Evolutionary conservation across 176 grass and related monocot genomes (phyloP).

Genomic region (Hyparrhenia diplandra): DNA sequence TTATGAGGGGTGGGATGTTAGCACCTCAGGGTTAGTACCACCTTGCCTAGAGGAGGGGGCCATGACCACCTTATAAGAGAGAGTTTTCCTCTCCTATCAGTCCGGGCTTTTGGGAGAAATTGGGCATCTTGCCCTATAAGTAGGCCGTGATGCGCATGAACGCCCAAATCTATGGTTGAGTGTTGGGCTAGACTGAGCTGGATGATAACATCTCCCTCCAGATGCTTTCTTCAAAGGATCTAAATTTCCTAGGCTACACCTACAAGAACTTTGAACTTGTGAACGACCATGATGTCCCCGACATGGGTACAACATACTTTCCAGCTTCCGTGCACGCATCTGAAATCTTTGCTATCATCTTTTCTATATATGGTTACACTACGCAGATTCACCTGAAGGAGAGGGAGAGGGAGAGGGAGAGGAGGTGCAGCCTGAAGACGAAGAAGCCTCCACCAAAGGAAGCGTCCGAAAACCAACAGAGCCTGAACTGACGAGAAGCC

Average conservation of each 20-base stretch:
- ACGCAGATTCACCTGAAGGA: constrained; percentile 36
- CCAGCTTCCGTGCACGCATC: background rate
- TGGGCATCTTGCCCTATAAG: too few relatives aligned
- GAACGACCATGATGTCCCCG: constrained; percentile 77
- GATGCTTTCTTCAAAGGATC: constrained; percentile 99
- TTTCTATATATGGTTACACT: background rate
- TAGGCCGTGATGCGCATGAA: too few relatives aligned
- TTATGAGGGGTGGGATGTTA: too few relatives aligned
- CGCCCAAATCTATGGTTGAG: too few relatives aligned
- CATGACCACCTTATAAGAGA: too few relatives aligned
- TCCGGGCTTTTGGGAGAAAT: too few relatives aligned
- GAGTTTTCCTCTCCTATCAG: too few relatives aligned
- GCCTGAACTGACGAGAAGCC: constrained; percentile 49
- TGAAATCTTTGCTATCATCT: background rate
- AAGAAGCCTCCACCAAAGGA: constrained; percentile 18
- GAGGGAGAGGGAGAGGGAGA: too few relatives aligned
- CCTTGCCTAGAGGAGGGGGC: too few relatives aligned
- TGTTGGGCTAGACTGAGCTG: too few relatives aligned
- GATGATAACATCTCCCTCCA: too few relatives aligned
- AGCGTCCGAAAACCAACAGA: constrained; percentile 35
- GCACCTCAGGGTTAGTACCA: too few relatives aligned
- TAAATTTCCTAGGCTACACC: constrained; percentile 98
- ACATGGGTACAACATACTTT: constrained; percentile 54
- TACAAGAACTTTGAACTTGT: constrained; percentile 99
- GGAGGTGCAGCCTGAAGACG: background rate